These are phyloP conservation scores for Lipomyces orientalis DNA, from an alignment of 805 yeast genomes.

Conservation along the genomic window DNA sequence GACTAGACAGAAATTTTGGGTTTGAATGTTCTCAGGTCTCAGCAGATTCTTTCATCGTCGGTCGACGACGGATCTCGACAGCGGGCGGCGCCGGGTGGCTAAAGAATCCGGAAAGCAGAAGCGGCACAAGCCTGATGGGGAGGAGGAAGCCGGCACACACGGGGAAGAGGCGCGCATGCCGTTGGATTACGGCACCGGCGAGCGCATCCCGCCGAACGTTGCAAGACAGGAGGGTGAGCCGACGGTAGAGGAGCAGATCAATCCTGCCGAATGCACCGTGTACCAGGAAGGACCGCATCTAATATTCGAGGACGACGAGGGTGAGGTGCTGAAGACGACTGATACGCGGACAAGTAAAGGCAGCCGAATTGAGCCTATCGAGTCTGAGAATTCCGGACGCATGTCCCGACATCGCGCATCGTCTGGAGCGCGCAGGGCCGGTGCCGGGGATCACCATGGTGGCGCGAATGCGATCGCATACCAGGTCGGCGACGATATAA, in stretches of 20 bases:
- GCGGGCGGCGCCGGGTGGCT: too few species aligned
- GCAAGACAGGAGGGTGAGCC: slow-evolving; percentile 25
- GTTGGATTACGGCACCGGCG: slow-evolving; percentile 23
- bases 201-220: slow-evolving; percentile 10
- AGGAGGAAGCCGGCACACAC: not conserved
- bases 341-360: slow-evolving; percentile 32
- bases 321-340: slow-evolving; percentile 67
- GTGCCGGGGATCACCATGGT: not conserved
- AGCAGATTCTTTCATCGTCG: slow-evolving; percentile 24
- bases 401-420: not conserved
- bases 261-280: slow-evolving; percentile 46
- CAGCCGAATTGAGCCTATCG: not conserved
- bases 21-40: not conserved
- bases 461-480: slow-evolving; percentile 65
- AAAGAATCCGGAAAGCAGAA: slow-evolving; percentile 3
- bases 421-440: not conserved
- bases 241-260: slow-evolving; percentile 26
- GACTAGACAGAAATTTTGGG: too few species aligned
- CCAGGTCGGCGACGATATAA: slow-evolving; percentile 73
- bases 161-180: not conserved
- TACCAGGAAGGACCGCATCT: slow-evolving; percentile 73
- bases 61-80: not conserved
- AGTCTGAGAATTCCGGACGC: not conserved
- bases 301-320: slow-evolving; percentile 80
- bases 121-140: slow-evolving; percentile 5